Percentiles rank a stretch among this genome's conserved stretches.
Conservation (phyloP, 169 alveolate genomes). For the Plasmodium reichenowi region DNA sequence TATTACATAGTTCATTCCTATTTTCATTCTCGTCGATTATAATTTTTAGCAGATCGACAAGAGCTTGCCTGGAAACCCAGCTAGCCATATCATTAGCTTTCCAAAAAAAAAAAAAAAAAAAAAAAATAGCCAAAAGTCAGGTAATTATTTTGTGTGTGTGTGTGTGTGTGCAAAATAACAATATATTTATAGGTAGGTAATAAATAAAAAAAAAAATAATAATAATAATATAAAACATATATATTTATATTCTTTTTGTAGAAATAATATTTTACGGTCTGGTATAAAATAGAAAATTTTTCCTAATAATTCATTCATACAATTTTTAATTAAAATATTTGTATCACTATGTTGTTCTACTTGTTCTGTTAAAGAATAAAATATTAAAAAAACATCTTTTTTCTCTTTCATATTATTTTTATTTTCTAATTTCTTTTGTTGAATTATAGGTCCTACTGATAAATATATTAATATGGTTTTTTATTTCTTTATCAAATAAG, state of each 20-base stretch:
- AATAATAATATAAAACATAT: conserved; percentile 7
- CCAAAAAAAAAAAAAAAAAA: conserved; percentile 11
- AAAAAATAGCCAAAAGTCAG: not conserved
- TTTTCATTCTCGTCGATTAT: conserved; percentile 28
- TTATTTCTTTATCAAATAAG: conserved; percentile 42
- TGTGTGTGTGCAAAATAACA: too few relatives aligned
- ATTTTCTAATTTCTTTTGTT: not conserved
- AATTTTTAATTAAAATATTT: conserved; percentile 25
- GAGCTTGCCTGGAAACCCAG: conserved; percentile 73
- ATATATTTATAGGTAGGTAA: too few relatives aligned
- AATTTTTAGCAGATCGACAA: conserved; percentile 46
- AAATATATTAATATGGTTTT: conserved; percentile 24
- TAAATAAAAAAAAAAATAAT: not conserved
- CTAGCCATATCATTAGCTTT: conserved; percentile 59
- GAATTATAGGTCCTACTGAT: conserved; percentile 30
- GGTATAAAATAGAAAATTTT: conserved; percentile 54
- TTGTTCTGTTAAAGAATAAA: conserved; percentile 36
- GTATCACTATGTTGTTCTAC: conserved; percentile 30
- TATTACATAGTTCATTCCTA: conserved; percentile 62
- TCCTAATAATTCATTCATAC: conserved; percentile 23
- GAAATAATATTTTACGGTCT: conserved; percentile 11
- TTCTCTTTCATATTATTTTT: not conserved
- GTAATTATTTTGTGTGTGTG: too few relatives aligned
- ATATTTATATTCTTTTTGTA: conserved; percentile 1
- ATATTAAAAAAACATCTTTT: not conserved